Base-by-base conservation (phyloP, 495 filamentous ascomycete species). In the Aspergillus mulundensis region DNA sequence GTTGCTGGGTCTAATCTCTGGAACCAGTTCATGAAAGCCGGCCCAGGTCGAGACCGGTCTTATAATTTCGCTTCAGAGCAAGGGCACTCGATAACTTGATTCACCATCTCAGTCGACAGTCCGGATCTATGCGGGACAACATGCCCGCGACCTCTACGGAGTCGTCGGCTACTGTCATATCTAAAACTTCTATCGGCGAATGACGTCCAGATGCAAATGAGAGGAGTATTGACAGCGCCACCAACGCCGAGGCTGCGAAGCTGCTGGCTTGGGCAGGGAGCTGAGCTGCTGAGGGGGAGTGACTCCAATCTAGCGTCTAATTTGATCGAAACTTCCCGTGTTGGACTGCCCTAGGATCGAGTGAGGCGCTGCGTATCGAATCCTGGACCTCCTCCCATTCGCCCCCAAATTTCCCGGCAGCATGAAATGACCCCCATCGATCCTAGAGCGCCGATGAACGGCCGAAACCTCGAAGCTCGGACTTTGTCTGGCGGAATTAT, bases 301-400 rank as follows among this genome's bases (percentile, higher is more conserved):
- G 41, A 54, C 41, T 24, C 49, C 39, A 51, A 34, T 53, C 43
- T 49, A 50, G 51, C 45, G 15, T 47, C 45, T 52, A 46, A 58
- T 62, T 58, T 56, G 55, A 46, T 52, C 55, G 59, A 61, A 55
- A 58, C 59, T 44, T 61, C 56, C 55, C 60, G 55, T 56, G 51
- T 53, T 54, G 38, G 38, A 40, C 38, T 32, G 32, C 34, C 50
- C 47, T 30, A 14, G 32, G 5, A 42, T 10, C 16, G 34, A 38
- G n/a, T 20, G 48, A 47, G 55, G 48, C 48, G 21, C 14, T 52
- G 49, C 25, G 45, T 53, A 39, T 48, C 42, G 24, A 36, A 19
- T 36, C 48, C 6, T 24, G 11, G 18, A 1, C 14, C 11, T 23
- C 19, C 3, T 25, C 3, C 40, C 40, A 51, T 52, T 55, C 46